Conservation (phyloP, 2,329 filamentous ascomycete species). For the Xylaria sp. region DNA sequence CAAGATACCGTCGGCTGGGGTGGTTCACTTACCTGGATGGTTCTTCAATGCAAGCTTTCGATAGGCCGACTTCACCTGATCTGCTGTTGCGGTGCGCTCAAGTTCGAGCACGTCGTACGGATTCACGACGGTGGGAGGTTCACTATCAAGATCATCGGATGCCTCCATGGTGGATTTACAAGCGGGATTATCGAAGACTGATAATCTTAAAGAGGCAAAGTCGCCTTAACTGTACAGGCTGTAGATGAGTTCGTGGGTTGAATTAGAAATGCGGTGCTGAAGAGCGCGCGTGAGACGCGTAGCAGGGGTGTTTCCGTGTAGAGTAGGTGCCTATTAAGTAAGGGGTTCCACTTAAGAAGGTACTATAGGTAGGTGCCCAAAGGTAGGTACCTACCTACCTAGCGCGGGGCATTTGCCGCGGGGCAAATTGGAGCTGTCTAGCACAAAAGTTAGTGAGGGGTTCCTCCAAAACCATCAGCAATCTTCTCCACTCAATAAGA, state of each 20-base stretch:
- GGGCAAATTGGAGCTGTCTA: constrained; percentile 17
- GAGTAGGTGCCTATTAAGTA: background rate
- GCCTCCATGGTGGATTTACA: constrained; percentile 54
- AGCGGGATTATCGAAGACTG: background rate
- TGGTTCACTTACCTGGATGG: constrained; percentile 74
- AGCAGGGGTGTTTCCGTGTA: background rate
- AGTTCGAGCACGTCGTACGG: constrained; percentile 86
- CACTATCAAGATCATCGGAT: constrained; percentile 65
- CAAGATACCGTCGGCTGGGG: background rate
- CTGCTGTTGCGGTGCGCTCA: constrained; percentile 74
- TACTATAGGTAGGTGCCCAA: background rate
- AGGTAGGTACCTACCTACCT: background rate
- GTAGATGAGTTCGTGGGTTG: background rate
- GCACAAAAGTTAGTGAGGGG: background rate
- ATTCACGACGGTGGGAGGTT: constrained; percentile 69
- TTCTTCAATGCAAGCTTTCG: constrained; percentile 88
- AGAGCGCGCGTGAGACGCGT: constrained; percentile 10
- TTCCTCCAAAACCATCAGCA: background rate
- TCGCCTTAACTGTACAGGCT: background rate
- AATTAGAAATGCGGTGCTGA: background rate
- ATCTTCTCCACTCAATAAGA: too few relatives aligned
- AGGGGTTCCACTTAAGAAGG: background rate
- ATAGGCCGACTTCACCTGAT: constrained; percentile 90
- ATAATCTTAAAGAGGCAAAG: background rate
- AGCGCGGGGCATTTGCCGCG: constrained; percentile 24